Conservation (phyloP, 129 eudicot species). For the Flaveria sonorensis region DNA sequence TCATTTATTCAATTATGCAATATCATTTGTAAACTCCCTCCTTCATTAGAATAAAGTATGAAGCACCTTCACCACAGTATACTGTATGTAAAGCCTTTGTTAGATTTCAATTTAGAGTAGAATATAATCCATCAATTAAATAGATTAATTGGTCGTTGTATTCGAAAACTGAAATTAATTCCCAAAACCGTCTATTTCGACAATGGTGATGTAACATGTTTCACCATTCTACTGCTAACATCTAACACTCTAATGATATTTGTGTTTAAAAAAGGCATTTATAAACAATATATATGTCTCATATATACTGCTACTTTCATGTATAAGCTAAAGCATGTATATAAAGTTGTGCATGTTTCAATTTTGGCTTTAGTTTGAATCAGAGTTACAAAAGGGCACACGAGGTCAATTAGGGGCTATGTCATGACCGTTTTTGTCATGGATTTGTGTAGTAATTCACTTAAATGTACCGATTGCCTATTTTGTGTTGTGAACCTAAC, state of each 20-base stretch:
- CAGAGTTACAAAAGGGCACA: not conserved
- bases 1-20: too few species aligned
- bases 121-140: not conserved
- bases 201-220: not conserved
- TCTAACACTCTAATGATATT: not conserved
- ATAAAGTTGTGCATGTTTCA: not conserved
- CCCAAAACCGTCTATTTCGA: not conserved
- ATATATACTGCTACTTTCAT: not conserved
- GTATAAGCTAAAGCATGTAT: constrained; percentile 16
- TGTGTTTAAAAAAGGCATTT: not conserved
- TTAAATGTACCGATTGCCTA: constrained; percentile 1
- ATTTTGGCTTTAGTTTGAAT: constrained; percentile 7
- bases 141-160: not conserved
- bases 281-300: constrained; percentile 3
- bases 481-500: constrained; percentile 17
- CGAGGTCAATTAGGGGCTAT: not conserved
- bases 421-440: constrained; percentile 18
- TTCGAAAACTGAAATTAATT: too few species aligned
- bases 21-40: too few species aligned
- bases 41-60: too few species aligned
- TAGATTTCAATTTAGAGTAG: not conserved
- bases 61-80: too few species aligned
- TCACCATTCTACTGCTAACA: not conserved
- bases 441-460: constrained; percentile 12
- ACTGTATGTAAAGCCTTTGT: too few species aligned